These are phyloP conservation scores for Mycena haematopus DNA, from an alignment of 768 basidiomycete species.

Conservation along the genomic window DNA sequence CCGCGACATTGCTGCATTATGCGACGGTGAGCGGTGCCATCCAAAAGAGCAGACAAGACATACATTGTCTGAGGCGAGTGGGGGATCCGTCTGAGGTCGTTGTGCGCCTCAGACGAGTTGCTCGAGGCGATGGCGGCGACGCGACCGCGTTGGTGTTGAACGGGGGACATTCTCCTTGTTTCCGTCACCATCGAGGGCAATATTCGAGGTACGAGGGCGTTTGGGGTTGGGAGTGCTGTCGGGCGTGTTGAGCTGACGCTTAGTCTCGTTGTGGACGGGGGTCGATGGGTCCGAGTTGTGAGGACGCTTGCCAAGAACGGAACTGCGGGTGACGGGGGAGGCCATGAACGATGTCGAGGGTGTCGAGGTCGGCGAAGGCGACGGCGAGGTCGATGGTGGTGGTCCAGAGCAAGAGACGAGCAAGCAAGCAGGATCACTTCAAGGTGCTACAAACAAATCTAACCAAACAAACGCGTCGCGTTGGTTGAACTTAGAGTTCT, in stretches of 20 bases:
- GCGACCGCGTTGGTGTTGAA: slow-evolving; percentile 45
- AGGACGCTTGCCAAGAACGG: slow-evolving; percentile 41
- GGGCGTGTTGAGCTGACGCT: slow-evolving; percentile 59
- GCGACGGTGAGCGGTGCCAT: slow-evolving; percentile 23
- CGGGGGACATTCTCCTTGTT: slow-evolving; percentile 88
- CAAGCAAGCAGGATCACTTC: slow-evolving; percentile 4
- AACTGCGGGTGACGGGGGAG: slow-evolving; percentile 35
- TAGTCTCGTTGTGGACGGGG: slow-evolving; percentile 39
- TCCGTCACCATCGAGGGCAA: slow-evolving; percentile 55
- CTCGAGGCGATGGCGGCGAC: slow-evolving; percentile 27
- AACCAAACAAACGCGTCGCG: slow-evolving; percentile 28
- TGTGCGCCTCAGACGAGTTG: slow-evolving; percentile 35
- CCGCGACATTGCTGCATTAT: slow-evolving; percentile 48
- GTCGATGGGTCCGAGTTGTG: slow-evolving; percentile 34
- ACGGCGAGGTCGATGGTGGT: slow-evolving; percentile 17
- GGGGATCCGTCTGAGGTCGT: slow-evolving; percentile 47
- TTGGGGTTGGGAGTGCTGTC: slow-evolving; percentile 71
- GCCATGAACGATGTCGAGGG: slow-evolving; percentile 26
- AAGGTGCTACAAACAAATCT: slow-evolving; percentile 12
- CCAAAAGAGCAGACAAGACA: slow-evolving; percentile 29
- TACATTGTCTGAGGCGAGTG: slow-evolving; percentile 53
- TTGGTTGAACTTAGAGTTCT: not conserved
- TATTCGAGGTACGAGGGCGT: slow-evolving; percentile 58
- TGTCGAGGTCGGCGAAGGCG: slow-evolving; percentile 5
- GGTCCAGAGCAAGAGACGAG: slow-evolving; percentile 22